Percentiles rank a stretch among this genome's conserved stretches.
Conservation (phyloP, 1,284 basidiomycete species). For the Wallemia hederae region DNA sequence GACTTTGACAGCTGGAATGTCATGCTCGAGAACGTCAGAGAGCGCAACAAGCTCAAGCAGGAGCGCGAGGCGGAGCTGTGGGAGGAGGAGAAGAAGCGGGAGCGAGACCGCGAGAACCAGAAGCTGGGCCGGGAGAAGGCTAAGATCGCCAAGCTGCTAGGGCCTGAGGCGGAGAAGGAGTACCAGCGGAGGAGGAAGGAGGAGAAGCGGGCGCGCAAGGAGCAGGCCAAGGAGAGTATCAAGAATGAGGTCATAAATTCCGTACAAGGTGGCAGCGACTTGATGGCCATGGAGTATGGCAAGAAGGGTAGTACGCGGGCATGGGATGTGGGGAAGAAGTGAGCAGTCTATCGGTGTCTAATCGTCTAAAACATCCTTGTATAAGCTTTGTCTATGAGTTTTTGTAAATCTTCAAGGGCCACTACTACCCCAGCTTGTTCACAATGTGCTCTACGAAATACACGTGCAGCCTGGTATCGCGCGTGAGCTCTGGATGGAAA, state of each 20-base stretch:
- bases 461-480: constrained; percentile 63
- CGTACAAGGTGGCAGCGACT: background rate
- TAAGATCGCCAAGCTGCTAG: background rate
- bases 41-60: background rate
- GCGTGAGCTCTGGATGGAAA: constrained; percentile 82
- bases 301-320: background rate
- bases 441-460: constrained; percentile 33
- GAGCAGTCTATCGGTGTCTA: too few relatives aligned
- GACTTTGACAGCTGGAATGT: background rate
- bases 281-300: background rate
- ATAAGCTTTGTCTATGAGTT: too few relatives aligned
- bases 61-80: background rate
- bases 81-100: background rate
- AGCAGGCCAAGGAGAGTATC: background rate
- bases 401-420: too few relatives aligned
- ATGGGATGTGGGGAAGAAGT: background rate
- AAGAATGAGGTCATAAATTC: background rate
- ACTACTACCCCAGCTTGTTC: background rate
- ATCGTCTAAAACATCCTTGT: too few relatives aligned
- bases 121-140: background rate
- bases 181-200: background rate
- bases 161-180: background rate
- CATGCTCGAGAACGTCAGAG: background rate
- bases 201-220: background rate
- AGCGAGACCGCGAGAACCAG: background rate